phyloP scores from a whole-genome alignment of 2,329 filamentous ascomycete genomes.

The Cytospora piceicola region DNA sequence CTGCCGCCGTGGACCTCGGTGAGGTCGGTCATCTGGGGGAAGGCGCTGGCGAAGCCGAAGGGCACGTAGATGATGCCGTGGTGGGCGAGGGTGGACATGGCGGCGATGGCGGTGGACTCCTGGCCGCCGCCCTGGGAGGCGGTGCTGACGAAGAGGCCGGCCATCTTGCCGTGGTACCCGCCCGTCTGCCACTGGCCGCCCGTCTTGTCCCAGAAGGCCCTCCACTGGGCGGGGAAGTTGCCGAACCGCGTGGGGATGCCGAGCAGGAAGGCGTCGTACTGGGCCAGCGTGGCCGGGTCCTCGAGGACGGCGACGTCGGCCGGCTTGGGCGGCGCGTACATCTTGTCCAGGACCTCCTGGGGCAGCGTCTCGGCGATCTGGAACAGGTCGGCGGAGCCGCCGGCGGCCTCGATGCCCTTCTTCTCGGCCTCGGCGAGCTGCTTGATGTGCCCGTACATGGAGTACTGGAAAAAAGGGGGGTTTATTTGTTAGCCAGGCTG shows the following conservation, averaged over 20 bases:
- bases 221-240: slow-evolving; percentile 97
- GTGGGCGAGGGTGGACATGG: slow-evolving; percentile 85
- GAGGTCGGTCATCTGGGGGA: slow-evolving; percentile 70
- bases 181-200: slow-evolving; percentile 82
- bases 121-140: slow-evolving; percentile 85
- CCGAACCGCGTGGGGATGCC: slow-evolving; percentile 96
- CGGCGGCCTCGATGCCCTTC: slow-evolving; percentile 84
- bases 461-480: slow-evolving; percentile 64
- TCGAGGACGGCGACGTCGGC: slow-evolving; percentile 66
- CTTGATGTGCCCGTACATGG: slow-evolving; percentile 90
- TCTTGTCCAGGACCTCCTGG: slow-evolving; percentile 81
- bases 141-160: slow-evolving; percentile 89
- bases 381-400: slow-evolving; percentile 79
- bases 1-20: slow-evolving; percentile 82
- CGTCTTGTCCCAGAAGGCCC: slow-evolving; percentile 88
- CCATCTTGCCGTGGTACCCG: slow-evolving; percentile 83
- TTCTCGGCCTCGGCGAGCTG: slow-evolving; percentile 87
- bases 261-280: slow-evolving; percentile 88
- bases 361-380: slow-evolving; percentile 89
- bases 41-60: slow-evolving; percentile 84
- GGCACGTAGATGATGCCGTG: slow-evolving; percentile 98
- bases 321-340: slow-evolving; percentile 83
- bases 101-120: slow-evolving; percentile 80
- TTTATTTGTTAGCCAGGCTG: background rate
- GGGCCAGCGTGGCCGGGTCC: slow-evolving; percentile 62